Base-by-base conservation (phyloP, 192 early-diverging fungal genomes). In the Coemansia sp. region DNA sequence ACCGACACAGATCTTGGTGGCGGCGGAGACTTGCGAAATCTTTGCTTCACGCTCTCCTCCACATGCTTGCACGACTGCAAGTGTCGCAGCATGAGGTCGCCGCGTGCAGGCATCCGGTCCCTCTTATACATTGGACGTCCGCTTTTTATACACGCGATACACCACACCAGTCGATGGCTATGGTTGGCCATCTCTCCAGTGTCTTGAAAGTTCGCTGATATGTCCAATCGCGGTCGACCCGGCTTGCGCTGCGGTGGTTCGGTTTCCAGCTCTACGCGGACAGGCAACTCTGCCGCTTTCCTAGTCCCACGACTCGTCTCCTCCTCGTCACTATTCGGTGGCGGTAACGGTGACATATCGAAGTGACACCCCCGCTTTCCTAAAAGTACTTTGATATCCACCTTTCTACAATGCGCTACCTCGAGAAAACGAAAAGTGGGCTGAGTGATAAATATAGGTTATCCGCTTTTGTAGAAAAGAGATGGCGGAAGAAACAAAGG, bases 151-250 rank as follows among this genome's bases (percentile, higher is more conserved):
- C 81, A 83, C 33, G 68, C 81, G 27, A 79, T 79, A 44, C 81
- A 83, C 77, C 77, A 79, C 29, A 83, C 81, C 45, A 83, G 69
- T 27, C 81, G 81, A 46, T 83, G 81, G 69, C 81, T 83, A 59
- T 83, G 73, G 77, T 83, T 83, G 24, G 81, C 81, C 81, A 83
- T 83, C 53, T 83, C 81, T 56, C 81, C 81, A 2, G 81, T 83
- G 75, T 83, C 81, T 40, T 83, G 81, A 50, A 79, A 83, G 56
- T 79, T 69, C n/a, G 76, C 73, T 37, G 81, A 83, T 14, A 83
- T 83, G 69, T 74, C 75, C 34, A 79, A 69, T 27, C 81, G 77
- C 19, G 81, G 81, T n/a, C 81, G 77, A 11, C 81, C 81, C 2
- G 81, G 81, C 72, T 74, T 77, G 72, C 80, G 80, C 11, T 56